Conservation (phyloP, 2,329 filamentous ascomycete species). For the Trichoderma sp. region DNA sequence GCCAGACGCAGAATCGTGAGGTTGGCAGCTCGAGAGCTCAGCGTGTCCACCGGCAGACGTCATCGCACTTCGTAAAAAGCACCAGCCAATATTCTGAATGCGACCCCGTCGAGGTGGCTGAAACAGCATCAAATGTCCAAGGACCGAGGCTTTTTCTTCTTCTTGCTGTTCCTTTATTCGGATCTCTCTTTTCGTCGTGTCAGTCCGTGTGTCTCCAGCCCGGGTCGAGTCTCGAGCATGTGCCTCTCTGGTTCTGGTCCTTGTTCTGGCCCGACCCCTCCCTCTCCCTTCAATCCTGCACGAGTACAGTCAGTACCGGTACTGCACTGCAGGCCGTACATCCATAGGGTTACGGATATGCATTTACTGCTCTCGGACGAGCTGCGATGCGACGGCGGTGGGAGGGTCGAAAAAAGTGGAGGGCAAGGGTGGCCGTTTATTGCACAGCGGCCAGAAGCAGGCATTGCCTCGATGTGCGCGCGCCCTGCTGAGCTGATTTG, state of each 20-base stretch:
- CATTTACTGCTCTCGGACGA: not conserved
- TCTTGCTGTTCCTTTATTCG: too few species aligned
- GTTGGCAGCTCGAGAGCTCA: not conserved
- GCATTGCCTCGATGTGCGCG: not conserved
- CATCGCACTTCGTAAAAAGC: not conserved
- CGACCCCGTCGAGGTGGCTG: conserved; percentile 6
- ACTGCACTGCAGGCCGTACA: not conserved
- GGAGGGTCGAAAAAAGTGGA: not conserved
- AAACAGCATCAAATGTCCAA: conserved; percentile 10
- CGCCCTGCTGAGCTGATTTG: not conserved
- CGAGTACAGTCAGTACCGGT: not conserved
- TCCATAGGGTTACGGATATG: not conserved
- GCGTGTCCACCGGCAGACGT: conserved; percentile 3
- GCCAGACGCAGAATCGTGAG: not conserved
- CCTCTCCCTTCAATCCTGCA: not conserved
- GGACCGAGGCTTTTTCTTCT: not conserved
- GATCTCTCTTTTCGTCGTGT: not conserved
- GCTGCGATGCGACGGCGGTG: conserved; percentile 10
- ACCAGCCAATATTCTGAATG: not conserved
- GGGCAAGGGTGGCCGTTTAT: not conserved
- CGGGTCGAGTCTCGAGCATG: not conserved
- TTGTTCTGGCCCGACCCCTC: not conserved
- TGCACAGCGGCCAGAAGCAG: not conserved
- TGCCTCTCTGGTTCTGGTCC: not conserved
- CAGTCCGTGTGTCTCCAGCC: not conserved